Conservation (phyloP, 441 rosid species). For the Erodium texanum region DNA sequence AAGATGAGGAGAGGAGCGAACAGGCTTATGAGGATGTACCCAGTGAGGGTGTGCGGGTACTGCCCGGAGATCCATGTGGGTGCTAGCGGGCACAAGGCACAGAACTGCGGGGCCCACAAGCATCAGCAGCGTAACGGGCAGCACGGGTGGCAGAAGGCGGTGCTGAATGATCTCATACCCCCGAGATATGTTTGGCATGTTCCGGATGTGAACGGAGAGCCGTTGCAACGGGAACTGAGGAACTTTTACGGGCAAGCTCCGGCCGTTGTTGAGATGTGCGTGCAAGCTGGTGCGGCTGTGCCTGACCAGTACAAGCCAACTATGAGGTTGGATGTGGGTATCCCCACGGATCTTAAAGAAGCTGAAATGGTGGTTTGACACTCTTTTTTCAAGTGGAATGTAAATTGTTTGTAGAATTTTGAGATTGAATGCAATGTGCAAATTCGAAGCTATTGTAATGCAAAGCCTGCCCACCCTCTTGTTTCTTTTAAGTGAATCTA, state of each 20-base stretch:
- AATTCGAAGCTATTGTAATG: background rate
- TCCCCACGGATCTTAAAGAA: slow-evolving; percentile 55
- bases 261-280: slow-evolving; percentile 77
- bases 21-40: slow-evolving; percentile 75
- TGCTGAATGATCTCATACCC: slow-evolving; percentile 76
- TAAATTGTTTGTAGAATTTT: background rate
- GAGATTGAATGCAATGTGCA: slow-evolving; percentile 4
- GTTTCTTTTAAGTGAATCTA: no score
- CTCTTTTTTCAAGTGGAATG: background rate
- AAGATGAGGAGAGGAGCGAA: slow-evolving; percentile 71
- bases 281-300: slow-evolving; percentile 63
- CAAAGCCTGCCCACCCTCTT: no score
- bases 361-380: slow-evolving; percentile 90
- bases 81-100: slow-evolving; percentile 80
- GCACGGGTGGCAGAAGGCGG: slow-evolving; percentile 92
- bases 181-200: slow-evolving; percentile 93
- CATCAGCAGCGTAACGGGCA: slow-evolving; percentile 95
- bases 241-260: slow-evolving; percentile 86
- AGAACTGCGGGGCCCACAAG: slow-evolving; percentile 88
- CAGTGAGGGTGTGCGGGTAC: slow-evolving; percentile 82
- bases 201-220: slow-evolving; percentile 27
- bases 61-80: slow-evolving; percentile 91
- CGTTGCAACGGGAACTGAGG: slow-evolving; percentile 42
- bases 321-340: slow-evolving; percentile 91
- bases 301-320: slow-evolving; percentile 76